Evolutionary conservation across 2,329 filamentous ascomycete genomes (phyloP), one percentile per base, ranked within the genome.

Genomic region (Fusarium sterilihyphosum): DNA sequence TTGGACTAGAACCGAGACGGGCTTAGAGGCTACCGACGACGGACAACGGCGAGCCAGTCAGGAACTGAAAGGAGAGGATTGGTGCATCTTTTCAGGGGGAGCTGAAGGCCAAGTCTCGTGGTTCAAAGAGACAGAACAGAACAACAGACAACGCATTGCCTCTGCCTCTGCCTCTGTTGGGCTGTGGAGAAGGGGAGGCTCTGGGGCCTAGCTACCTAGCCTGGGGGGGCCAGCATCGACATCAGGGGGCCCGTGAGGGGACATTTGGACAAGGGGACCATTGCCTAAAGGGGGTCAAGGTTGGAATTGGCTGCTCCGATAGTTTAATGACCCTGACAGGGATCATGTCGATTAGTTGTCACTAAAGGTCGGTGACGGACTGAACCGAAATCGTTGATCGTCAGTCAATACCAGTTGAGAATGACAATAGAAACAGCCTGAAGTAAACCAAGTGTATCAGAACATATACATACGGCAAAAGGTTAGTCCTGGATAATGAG

Each of bases 251-350:
- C 37, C 54, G 37, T 33, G 41, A 75, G 73, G 77, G 33, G 33
- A 54, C 33, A 38, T 37, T 37, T 53, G 31, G 50, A 53, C 50
- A 53, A 37, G 33, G 50, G 73, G 60, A 14, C 76, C 69, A 77
- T 78, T 78, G 70, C 77, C 76, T 72, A 77, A 80, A 80, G 71
- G 70, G 76, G 79, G 71, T 72, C 73, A 77, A 77, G 44, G 67
- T 70, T 80, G 79, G 79, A 80, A 80, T 79, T 80, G 79, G 75
- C 71, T 79, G 74, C 71, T 78, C 73, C 79, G 76, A 78, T 80
- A 81, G 80, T 81, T 81, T 81, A 81, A 81, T 81, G 80, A 81
- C 78, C 61, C 60, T 46, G 71, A 72, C 78, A 78, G 76, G 71
- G 71, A 64, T 73, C 26, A 47, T 52, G 40, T 22, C 57, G 43